Evolutionary conservation across 768 basidiomycete species (phyloP), one percentile per base, ranked within the genome.

Genomic region (Rhodotorula babjevae): DNA sequence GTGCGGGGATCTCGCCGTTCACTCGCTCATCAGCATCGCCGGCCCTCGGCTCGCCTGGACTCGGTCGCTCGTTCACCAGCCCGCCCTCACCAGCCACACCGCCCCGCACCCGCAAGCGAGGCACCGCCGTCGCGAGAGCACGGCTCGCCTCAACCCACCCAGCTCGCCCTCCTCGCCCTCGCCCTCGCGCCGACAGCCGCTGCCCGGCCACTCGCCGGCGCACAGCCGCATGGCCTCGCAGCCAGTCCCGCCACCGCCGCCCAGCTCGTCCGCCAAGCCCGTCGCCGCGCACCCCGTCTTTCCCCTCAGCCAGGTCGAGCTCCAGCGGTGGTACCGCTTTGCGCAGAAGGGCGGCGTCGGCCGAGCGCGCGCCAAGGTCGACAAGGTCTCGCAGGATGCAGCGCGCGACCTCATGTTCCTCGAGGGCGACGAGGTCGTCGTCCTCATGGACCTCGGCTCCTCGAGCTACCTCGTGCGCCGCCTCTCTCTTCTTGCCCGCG

Each of bases 271-370:
- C 50, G 50, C 53, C 53, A 55, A 29, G n/a, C 53, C 53, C 15
- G 55, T 65, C 40, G 53, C 63, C 9, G 18, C 53, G 0, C 19
- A 12, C 9, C 73, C 73, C 14, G 15, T 44, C 29, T 75, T 75
- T 29, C 74, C 74, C 0, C 57, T 75, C 16, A 25, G 60, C 8
- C 58, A 88, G 25, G 80, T 83, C 46, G 89, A 91, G 65, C 85
- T 92, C 46, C 86, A 87, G 16, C 84, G 89, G 55, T 93, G 91
- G 91, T 89, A 88, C 18, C 84, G 91, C 53, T 92, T 93, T 79
- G 91, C 91, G 0, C 86, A 84, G 10, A 92, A 91, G 78, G 91
- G 91, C 0, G 91, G 91, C 23, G 91, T 93, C 65, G 91, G 91
- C 10, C 88, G 84, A 76, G 91, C 90, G 74, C 87, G 86, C 2